Base-by-base conservation (phyloP, 1,139 yeast species). In the Kodamaea plutei region DNA sequence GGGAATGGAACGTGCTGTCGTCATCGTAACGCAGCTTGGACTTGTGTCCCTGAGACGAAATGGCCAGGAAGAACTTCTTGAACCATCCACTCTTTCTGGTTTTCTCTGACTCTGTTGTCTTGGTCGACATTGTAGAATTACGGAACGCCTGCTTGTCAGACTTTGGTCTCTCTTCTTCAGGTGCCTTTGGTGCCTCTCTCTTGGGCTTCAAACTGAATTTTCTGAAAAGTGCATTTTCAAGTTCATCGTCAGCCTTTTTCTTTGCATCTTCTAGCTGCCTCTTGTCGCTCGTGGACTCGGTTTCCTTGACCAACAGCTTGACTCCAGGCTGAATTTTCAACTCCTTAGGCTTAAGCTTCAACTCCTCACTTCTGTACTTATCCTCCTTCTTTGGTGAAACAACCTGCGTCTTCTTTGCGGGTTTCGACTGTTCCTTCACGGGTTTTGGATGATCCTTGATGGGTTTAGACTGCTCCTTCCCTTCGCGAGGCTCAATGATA, bases 131-230 rank as follows among this genome's bases (percentile, higher is more conserved):
- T 8, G 24, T 21, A 1, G 62, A 47, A n/a, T 8, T 26, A 7
- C 18, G 7, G 17, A 14, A 9, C 7, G 19, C 8, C 4, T 15
- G 4, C 13, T 24, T 16, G 15, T 8, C 8, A 12, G 25, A 11
- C 6, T 6, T 6, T 13, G 10, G 10, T 6, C 32, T 23, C 10
- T 28, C 30, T 13, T 29, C 36, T 11, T 25, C 47, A 8, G 75
- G 73, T 4, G 66, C 61, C 28, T 44, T 52, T 9, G 77, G 77
- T 2, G 76, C 76, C 20, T 47, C 58, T 41, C 77, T 50, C 42
- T 62, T 64, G 2, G 76, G 73, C 30, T 57, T 61, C 43, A 67
- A 54, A 27, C 65, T 57, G 26, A 57, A 40, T 34, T 55, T 49
- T 35, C 61, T 53, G 38, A 60, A 47, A 4, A 61, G 40, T 4